Evolutionary conservation across 257 asterid species (phyloP), one percentile per base, ranked within the genome.

Genomic region (Phtheirospermum japonicum): DNA sequence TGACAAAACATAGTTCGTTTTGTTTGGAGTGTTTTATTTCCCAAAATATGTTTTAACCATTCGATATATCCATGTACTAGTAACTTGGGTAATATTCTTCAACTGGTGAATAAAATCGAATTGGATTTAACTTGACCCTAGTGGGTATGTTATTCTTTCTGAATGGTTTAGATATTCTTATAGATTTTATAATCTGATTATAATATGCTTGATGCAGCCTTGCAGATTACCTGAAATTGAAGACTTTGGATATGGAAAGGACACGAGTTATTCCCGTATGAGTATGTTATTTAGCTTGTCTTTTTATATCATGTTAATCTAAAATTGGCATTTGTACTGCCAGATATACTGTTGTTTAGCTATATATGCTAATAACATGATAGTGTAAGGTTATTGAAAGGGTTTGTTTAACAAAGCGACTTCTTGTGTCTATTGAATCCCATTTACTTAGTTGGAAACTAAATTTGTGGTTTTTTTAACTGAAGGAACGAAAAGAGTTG

Each of bases 161-260:
- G n/a, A n/a, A n/a, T n/a, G n/a, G n/a, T n/a, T n/a, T n/a, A n/a
- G n/a, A n/a, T n/a, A n/a, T n/a, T n/a, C n/a, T n/a, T n/a, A n/a
- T n/a, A n/a, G n/a, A n/a, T n/a, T n/a, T n/a, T n/a, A n/a, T n/a
- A n/a, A n/a, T n/a, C n/a, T n/a, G n/a, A n/a, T n/a, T n/a, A n/a
- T n/a, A n/a, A n/a, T n/a, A n/a, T n/a, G n/a, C n/a, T n/a, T 23
- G 68, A 28, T 81, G 80, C 94, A 83, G 93, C 79, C 76, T 68
- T 68, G 67, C 66, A 36, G 73, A 18, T 75, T 81, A 63, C 92
- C 95, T 42, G 96, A 81, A 73, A 91, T 88, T 64, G 98, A 91
- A 82, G 98, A 88, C 73, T 91, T 88, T 73, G 79, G 87, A 20
- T 91, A 73, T 67, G 82, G 83, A 45, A 84, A 80, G 31, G 75